Conservation (phyloP, 768 basidiomycete genomes). For the Leucocoprinus sp. region DNA sequence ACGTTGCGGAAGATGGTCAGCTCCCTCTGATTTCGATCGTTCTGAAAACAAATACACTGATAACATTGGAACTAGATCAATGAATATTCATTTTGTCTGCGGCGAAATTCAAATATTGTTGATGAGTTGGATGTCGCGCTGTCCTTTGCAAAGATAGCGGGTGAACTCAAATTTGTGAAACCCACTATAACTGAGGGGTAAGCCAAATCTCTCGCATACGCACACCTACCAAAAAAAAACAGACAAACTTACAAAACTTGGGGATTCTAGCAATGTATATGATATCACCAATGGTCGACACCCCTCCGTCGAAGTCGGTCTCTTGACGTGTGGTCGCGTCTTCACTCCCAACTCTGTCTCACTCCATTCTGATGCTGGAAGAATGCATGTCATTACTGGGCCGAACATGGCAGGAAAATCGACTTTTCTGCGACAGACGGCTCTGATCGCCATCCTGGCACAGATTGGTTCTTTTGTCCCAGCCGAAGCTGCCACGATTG, state of each 20-base stretch:
- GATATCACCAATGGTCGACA: constrained; percentile 78
- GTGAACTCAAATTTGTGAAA: constrained; percentile 66
- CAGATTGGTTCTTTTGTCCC: constrained; percentile 94
- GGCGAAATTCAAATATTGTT: constrained; percentile 66
- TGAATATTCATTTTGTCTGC: constrained; percentile 43
- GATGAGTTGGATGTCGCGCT: constrained; percentile 85
- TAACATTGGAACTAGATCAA: constrained; percentile 43
- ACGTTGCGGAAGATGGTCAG: constrained; percentile 56
- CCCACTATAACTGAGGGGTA: constrained; percentile 69
- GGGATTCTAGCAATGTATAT: constrained; percentile 40
- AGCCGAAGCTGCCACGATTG: constrained; percentile 70
- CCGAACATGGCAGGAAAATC: constrained; percentile 98
- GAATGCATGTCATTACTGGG: constrained; percentile 80
- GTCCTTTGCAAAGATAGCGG: constrained; percentile 74
- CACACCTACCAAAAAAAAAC: too few species aligned
- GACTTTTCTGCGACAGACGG: constrained; percentile 85
- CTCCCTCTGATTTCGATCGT: background rate
- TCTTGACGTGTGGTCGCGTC: constrained; percentile 61
- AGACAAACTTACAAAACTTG: background rate
- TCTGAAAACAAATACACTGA: background rate
- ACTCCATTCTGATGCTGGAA: constrained; percentile 50
- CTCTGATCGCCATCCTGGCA: constrained; percentile 82
- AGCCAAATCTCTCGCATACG: constrained; percentile 19
- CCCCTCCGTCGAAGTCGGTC: constrained; percentile 86
- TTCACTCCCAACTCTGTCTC: constrained; percentile 81